These are phyloP conservation scores for Haematococcus lacustris DNA, from an alignment of 139 green algal species.

Conservation along the genomic window DNA sequence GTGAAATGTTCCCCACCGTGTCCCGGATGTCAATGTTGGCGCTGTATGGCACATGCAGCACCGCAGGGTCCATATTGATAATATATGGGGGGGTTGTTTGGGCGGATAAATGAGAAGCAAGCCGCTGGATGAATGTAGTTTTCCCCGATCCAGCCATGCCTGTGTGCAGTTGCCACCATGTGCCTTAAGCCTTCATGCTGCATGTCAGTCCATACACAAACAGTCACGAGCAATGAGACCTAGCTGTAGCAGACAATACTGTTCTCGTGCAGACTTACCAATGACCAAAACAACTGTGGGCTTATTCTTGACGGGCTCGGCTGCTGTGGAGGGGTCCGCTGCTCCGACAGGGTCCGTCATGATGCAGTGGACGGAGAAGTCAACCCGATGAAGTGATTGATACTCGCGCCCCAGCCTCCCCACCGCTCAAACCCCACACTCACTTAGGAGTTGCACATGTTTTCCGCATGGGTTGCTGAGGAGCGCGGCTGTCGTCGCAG, in stretches of 20 bases:
- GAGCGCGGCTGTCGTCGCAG: not conserved
- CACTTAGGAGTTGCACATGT: not conserved
- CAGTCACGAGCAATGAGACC: not conserved
- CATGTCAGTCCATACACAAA: not conserved
- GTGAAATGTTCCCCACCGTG: constrained; percentile 65
- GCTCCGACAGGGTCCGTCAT: too few relatives aligned
- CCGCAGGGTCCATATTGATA: constrained; percentile 95
- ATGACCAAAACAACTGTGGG: constrained; percentile 45
- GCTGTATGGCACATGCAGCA: constrained; percentile 78
- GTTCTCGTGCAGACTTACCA: constrained; percentile 17
- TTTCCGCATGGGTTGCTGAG: not conserved
- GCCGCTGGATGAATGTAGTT: constrained; percentile 89
- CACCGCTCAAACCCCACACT: not conserved
- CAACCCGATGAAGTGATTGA: not conserved
- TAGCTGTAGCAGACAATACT: not conserved
- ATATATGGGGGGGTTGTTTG: constrained; percentile 65
- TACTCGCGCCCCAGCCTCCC: not conserved
- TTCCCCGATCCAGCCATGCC: constrained; percentile 97
- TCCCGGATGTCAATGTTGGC: constrained; percentile 97
- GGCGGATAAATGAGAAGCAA: constrained; percentile 72
- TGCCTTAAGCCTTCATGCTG: not conserved
- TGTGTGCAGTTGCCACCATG: constrained; percentile 22
- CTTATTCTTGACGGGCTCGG: constrained; percentile 10
- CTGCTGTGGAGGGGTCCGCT: not conserved
- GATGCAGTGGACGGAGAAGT: too few relatives aligned